Evolutionary conservation across 176 grass and related monocot species (phyloP).

Genomic region (Hsuehochloa calcarea): DNA sequence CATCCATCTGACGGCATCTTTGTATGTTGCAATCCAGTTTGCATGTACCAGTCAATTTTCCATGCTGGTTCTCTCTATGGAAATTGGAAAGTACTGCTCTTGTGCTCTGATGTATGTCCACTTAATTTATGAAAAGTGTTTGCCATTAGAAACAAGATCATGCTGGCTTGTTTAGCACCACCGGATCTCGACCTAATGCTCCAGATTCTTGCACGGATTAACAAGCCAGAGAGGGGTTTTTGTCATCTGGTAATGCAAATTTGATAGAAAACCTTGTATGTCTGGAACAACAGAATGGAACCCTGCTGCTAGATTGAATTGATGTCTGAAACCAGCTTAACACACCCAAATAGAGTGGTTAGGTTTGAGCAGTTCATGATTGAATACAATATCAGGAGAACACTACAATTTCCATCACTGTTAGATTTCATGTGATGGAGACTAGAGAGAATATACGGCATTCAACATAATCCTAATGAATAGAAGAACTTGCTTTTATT

Average conservation of each 20-base stretch:
- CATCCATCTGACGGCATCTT: constrained; percentile 9
- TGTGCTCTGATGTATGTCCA: constrained; percentile 15
- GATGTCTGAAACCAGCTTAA: not conserved
- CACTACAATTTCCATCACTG: not conserved
- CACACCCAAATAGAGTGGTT: not conserved
- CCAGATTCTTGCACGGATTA: not conserved
- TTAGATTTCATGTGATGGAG: not conserved
- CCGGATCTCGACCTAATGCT: not conserved
- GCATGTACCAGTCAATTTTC: constrained; percentile 16
- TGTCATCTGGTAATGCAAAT: not conserved
- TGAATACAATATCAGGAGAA: not conserved
- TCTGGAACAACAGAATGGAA: not conserved
- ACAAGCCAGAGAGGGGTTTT: not conserved
- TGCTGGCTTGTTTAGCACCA: not conserved
- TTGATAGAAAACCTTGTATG: not conserved
- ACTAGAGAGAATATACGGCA: too few relatives aligned
- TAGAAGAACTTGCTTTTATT: not conserved
- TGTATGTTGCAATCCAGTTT: not conserved
- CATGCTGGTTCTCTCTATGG: not conserved
- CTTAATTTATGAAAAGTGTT: constrained; percentile 26
- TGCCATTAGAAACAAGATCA: constrained; percentile 16
- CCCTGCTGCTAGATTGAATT: not conserved
- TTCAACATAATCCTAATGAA: not conserved
- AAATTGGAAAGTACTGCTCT: constrained; percentile 9
- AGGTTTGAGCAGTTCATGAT: not conserved